Percentiles rank a stretch among this genome's conserved stretches.
Evolutionary conservation across 1,284 basidiomycete genomes (phyloP).

Genomic region (Meira miltonrushii): DNA sequence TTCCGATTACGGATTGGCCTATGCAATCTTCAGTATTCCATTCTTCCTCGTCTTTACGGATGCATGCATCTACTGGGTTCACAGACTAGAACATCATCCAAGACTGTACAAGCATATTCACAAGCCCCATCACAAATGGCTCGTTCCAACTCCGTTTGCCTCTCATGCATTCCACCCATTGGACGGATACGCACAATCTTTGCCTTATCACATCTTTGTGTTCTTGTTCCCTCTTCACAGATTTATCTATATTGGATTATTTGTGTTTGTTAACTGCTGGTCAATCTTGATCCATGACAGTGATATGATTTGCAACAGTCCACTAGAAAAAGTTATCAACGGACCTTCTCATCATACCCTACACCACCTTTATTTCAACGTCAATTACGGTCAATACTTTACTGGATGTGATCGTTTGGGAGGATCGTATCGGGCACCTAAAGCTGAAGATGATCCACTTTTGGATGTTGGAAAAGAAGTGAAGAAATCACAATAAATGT

Average conservation of each 20-base stretch:
- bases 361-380: constrained; percentile 91
- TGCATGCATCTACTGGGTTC: constrained; percentile 86
- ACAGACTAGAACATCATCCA: constrained; percentile 84
- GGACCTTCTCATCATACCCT: constrained; percentile 95
- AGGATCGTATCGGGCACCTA: constrained; percentile 81
- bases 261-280: constrained; percentile 52
- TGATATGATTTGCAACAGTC: constrained; percentile 96
- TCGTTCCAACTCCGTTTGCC: constrained; percentile 92
- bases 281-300: constrained; percentile 76
- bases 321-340: constrained; percentile 86
- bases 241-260: constrained; percentile 43
- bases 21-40: constrained; percentile 45
- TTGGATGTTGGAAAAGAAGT: constrained; percentile 57
- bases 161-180: constrained; percentile 96
- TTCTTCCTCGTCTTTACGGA: constrained; percentile 84
- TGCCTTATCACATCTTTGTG: constrained; percentile 91
- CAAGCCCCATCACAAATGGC: constrained; percentile 98
- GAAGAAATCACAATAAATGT: neutral
- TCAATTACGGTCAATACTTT: constrained; percentile 94
- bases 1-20: constrained; percentile 54
- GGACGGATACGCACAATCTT: constrained; percentile 86
- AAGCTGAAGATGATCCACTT: constrained; percentile 76
- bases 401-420: constrained; percentile 84
- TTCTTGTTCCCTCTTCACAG: constrained; percentile 82
- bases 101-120: constrained; percentile 81